Base-by-base conservation (phyloP, 2,329 filamentous ascomycete species). In the Fonsecaea erecta region DNA sequence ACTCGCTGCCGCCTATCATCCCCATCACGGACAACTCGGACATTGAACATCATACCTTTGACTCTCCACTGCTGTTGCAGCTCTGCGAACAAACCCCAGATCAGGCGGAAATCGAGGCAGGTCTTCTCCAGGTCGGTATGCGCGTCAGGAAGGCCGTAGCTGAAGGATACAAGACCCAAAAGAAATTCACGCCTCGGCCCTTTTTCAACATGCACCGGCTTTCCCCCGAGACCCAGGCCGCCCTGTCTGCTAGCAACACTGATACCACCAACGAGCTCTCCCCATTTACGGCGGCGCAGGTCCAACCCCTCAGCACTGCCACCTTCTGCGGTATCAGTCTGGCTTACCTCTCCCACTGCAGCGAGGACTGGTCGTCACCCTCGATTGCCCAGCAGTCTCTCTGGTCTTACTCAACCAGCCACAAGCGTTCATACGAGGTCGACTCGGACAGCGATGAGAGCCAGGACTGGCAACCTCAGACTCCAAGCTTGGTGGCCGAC, bases 111-210 rank as follows among this genome's bases (percentile, higher is more conserved):
- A 70, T 96, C 34, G 92, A 97, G 77, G 85, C 93, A 37, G 90
- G 90, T 68, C 88, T 98, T n/a, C 83, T 97, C 48, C 91, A 85
- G 73, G 94, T 98, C 69, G 94, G 94, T 73, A 97, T 97, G 93
- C 89, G 94, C 26, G 85, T 98, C 57, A 90, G 94, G 75, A 98
- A 98, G 80, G 91, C 91, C 11, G 90, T 98, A 7, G 90, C 92
- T 0, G 93, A 97, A 76, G 94, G 94, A 65, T 97, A 97, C 84
- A 96, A 96, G 81, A 73, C 72, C 59, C 72, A 62, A 55, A 72
- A 69, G 64, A 69, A 70, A 57, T 72, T 72, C 60, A 72, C 70
- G 12, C 70, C 70, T 30, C 68, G 69, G 35, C 70, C 70, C 16
- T 72, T 72, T 56, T 68, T 68, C 63, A 62, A 70, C 51, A 48